Percentiles rank a stretch among this genome's conserved stretches.
These are phyloP conservation scores for Suillus weaverae DNA, from an alignment of 768 basidiomycete species.

Conservation along the genomic window DNA sequence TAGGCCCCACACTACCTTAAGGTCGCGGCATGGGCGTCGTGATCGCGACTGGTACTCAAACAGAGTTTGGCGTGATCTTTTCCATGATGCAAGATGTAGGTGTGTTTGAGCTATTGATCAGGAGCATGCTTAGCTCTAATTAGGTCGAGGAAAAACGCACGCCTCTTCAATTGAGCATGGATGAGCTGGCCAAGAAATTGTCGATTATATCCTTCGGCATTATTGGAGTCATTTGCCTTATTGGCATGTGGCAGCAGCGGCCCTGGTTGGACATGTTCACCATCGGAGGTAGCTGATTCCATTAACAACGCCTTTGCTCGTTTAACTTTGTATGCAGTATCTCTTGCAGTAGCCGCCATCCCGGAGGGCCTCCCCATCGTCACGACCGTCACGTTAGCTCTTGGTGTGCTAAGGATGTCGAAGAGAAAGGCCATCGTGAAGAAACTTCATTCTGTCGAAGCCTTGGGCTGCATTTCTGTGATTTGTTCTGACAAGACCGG, in stretches of 20 bases:
- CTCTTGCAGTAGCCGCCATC: constrained; percentile 96
- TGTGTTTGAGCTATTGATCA: constrained; percentile 8
- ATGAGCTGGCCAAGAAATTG: constrained; percentile 91
- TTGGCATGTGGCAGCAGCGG: constrained; percentile 82
- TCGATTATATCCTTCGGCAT: constrained; percentile 91
- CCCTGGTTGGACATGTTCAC: constrained; percentile 99
- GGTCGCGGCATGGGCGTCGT: constrained; percentile 85
- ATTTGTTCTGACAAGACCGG: constrained; percentile 98
- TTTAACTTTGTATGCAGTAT: constrained; percentile 55
- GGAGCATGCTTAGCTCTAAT: not conserved
- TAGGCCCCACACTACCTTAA: constrained; percentile 25
- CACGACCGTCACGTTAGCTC: constrained; percentile 93
- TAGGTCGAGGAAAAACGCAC: constrained; percentile 86
- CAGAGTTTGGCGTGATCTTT: constrained; percentile 96
- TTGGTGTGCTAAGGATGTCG: constrained; percentile 93
- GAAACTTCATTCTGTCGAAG: constrained; percentile 93
- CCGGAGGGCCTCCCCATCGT: constrained; percentile 97
- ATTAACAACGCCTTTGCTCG: not conserved
- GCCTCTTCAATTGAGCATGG: constrained; percentile 92
- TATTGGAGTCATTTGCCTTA: constrained; percentile 89
- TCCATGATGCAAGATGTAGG: constrained; percentile 96
- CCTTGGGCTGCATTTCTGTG: constrained; percentile 92
- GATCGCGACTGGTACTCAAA: constrained; percentile 80
- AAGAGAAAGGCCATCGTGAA: constrained; percentile 96
- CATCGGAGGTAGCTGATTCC: constrained; percentile 75